Evolutionary conservation across 1,284 basidiomycete genomes (phyloP), one percentile per base, ranked within the genome.

Genomic region (Taiwanofungus camphoratus): DNA sequence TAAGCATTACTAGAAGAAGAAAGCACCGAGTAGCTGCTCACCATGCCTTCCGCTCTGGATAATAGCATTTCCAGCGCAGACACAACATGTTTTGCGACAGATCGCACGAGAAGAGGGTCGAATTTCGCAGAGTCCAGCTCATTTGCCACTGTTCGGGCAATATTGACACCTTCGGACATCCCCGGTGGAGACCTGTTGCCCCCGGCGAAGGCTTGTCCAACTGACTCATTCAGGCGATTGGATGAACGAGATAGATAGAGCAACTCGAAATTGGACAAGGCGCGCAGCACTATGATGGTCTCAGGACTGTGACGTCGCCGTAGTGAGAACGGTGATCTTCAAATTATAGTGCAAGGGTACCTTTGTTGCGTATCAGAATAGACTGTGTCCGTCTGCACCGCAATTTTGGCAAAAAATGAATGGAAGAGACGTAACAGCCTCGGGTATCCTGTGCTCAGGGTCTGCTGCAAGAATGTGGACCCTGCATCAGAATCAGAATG

Each of bases 391-490:
- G 94, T 96, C 56, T 96, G 89, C 4, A 96, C 84, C 1, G 91
- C 81, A 38, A 97, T 93, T 62, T 93, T 93, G 15, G 87, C 82
- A 60, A 98, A 97, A 64, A 98, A 95, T 31, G 93, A 92, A 43
- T 98, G 93, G 63, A 98, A 93, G 9, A 96, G 72, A 11, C 95
- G 78, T 5, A 98, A 62, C 3, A 98, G 69, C 39, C 79, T 77
- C 1, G 92, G 89, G 65, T 98, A 97, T 16, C 89, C 87, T 2
- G 77, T 70, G 53, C 85, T 83, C 18, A 98, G 69, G 2, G 90
- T 87, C 59, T 92, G 90, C 52, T 93, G 90, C 9, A 97, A 65
- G 64, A 98, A 88, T 4, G 76, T 74, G 0, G 89, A 93, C 19
- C 71, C 88, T 91, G 51, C 29, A 24, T 27, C 12, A 8, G 33